Evolutionary conservation across 805 yeast genomes (phyloP).

Genomic region (Ogataea ramenticola): DNA sequence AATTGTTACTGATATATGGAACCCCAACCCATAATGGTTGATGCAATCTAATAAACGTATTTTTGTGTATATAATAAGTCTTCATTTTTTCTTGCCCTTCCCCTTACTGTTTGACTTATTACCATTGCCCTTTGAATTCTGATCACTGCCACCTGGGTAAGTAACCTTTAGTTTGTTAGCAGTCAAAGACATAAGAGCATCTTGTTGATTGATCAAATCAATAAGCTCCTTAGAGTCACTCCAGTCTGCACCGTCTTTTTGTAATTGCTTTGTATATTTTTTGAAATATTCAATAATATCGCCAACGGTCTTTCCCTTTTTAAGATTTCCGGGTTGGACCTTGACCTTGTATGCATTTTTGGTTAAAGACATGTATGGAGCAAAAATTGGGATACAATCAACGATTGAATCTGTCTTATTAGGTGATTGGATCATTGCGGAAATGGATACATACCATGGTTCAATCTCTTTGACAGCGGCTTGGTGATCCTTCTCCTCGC

Average conservation of each 20-base stretch:
- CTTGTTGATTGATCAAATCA: conserved; percentile 52
- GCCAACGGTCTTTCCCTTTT: conserved; percentile 79
- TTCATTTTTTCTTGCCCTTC: conserved; percentile 16
- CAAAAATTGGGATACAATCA: conserved; percentile 79
- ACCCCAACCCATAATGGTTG: too few species aligned
- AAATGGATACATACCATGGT: conserved; percentile 19
- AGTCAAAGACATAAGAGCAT: conserved; percentile 58
- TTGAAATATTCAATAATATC: conserved; percentile 59
- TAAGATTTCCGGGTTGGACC: conserved; percentile 69
- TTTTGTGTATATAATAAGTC: background rate
- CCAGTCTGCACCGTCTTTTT: conserved; percentile 51
- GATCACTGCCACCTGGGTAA: conserved; percentile 43
- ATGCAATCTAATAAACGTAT: too few species aligned
- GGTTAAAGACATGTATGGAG: conserved; percentile 80
- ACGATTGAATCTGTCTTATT: conserved; percentile 41
- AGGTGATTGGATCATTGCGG: conserved; percentile 35
- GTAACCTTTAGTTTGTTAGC: conserved; percentile 65
- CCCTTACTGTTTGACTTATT: conserved; percentile 5
- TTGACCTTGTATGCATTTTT: conserved; percentile 78
- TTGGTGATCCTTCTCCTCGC: background rate
- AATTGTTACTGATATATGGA: too few species aligned
- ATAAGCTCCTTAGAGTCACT: conserved; percentile 54
- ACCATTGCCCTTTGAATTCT: conserved; percentile 16
- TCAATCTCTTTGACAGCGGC: conserved; percentile 32
- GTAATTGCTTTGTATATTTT: conserved; percentile 20